These are phyloP conservation scores for Bipolaris gigantea DNA, from an alignment of 2,329 filamentous ascomycete genomes.

Conservation along the genomic window DNA sequence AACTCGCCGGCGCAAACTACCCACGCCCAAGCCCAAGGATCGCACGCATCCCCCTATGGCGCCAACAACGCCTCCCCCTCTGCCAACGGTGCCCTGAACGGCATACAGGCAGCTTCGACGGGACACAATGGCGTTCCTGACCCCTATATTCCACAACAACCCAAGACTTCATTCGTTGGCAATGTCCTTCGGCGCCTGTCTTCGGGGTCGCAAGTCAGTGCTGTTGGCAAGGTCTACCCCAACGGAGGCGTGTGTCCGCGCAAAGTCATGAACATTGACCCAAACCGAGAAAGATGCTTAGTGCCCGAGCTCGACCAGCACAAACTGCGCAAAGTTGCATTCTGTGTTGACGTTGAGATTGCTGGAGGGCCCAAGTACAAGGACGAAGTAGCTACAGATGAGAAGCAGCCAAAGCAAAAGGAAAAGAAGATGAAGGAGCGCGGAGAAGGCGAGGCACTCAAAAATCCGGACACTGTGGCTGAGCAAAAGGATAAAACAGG, in stretches of 20 bases:
- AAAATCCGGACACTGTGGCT: conserved; percentile 61
- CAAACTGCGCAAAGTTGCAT: conserved; percentile 85
- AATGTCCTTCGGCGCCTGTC: conserved; percentile 82
- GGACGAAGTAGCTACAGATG: conserved; percentile 58
- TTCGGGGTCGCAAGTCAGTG: conserved; percentile 54
- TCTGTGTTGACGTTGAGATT: conserved; percentile 97
- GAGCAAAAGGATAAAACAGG: conserved; percentile 60
- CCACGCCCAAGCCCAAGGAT: conserved; percentile 38
- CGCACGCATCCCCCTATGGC: conserved; percentile 47
- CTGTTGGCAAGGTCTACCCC: conserved; percentile 56
- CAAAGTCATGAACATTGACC: conserved; percentile 82
- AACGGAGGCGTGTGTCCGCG: conserved; percentile 77
- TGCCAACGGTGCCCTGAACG: conserved; percentile 46
- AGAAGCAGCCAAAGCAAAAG: conserved; percentile 55
- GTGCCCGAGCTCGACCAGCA: conserved; percentile 77
- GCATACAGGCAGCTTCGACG: conserved; percentile 36
- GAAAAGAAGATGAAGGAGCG: conserved; percentile 65
- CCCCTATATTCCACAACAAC: conserved; percentile 74
- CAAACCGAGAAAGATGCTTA: conserved; percentile 73
- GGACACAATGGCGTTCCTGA: conserved; percentile 44
- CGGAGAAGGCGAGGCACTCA: conserved; percentile 73
- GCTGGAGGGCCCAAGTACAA: conserved; percentile 79
- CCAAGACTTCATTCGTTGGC: conserved; percentile 75
- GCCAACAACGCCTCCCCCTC: conserved; percentile 56
- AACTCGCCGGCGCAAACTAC: conserved; percentile 42